These are phyloP conservation scores for Primulina tabacum DNA, from an alignment of 257 asterid genomes.

Conservation along the genomic window DNA sequence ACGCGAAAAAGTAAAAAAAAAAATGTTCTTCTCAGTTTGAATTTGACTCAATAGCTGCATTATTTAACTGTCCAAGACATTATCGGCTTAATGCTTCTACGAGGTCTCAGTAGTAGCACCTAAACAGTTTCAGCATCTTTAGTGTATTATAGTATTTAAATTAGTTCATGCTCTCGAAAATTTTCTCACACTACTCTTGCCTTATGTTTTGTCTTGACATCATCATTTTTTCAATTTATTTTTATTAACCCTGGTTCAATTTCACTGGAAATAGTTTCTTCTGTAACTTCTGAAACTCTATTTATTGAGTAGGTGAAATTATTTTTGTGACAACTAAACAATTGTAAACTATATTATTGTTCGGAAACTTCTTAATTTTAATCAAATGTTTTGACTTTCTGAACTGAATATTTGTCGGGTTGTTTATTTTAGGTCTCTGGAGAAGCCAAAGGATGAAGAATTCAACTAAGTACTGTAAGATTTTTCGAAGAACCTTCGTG, in stretches of 20 bases:
- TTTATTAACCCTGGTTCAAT: not conserved
- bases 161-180: not conserved
- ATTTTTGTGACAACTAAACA: not conserved
- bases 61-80: too few relatives aligned
- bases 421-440: slow-evolving; percentile 45
- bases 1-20: not conserved
- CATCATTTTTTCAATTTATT: not conserved
- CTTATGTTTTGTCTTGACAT: slow-evolving; percentile 4
- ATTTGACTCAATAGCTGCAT: not conserved
- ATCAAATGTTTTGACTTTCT: slow-evolving; percentile 15
- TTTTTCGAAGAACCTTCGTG: slow-evolving; percentile 16
- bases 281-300: not conserved
- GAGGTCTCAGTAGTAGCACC: not conserved
- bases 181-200: slow-evolving; percentile 2
- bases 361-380: slow-evolving; percentile 11
- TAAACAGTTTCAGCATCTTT: not conserved
- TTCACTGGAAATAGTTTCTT: slow-evolving; percentile 7
- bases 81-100: not conserved
- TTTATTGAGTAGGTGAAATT: slow-evolving; percentile 9
- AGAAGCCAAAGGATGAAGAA: slow-evolving; percentile 57
- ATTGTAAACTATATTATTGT: slow-evolving; percentile 5
- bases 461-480: slow-evolving; percentile 57
- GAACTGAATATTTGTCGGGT: not conserved
- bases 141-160: not conserved
- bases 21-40: not conserved